Evolutionary conservation across 2,329 filamentous ascomycete species (phyloP), one percentile per base, ranked within the genome.

Genomic region (Diaporthe capsici): DNA sequence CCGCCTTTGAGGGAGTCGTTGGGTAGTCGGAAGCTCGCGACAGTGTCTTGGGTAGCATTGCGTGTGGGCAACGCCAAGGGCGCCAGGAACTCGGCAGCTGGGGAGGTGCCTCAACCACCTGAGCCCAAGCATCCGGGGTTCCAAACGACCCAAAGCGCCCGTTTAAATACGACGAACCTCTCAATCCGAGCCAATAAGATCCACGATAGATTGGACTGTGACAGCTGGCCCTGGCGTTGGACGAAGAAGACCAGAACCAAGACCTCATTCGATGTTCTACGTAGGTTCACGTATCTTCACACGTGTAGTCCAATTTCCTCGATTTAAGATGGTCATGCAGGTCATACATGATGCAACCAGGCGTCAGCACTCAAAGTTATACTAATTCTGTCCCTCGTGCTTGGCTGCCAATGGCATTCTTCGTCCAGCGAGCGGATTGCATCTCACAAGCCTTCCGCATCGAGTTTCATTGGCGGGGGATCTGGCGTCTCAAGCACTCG

Each of bases 401-500:
- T 55, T 70, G 49, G 49, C 65, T 49, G 9, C 31, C 49, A 42
- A 70, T 55, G 49, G 47, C 5, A 22, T 13, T 37, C 34, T 7
- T 2, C 9, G 34, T 3, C n/a, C 1, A 55, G 65, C 37, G 15
- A 22, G 12, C 49, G 47, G 65, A 42, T 25, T 55, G 47, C 17
- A 28, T 42, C 47, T 70, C 47, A 28, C n/a, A 70, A 70, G 49
- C 65, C 65, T 70, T 22, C 49, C 47, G 65, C 42, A 42, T 55
- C n/a, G 15, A 70, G 65, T 70, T 70, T 70, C 65, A 70, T 25
- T 55, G 47, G 34, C 49, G 34, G 47, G 31, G 49, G 31, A 70
- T 70, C 49, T 70, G 65, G 65, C 65, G 65, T 55, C 65, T 70
- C 65, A 55, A 55, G 65, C 65, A 28, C 34, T 70, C 49, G 34